A percentile compares a stretch with the other conserved stretches of the same genome.
These are phyloP conservation scores for Penicillium sp. DNA, from an alignment of 2,329 filamentous ascomycete genomes.

Conservation along the genomic window DNA sequence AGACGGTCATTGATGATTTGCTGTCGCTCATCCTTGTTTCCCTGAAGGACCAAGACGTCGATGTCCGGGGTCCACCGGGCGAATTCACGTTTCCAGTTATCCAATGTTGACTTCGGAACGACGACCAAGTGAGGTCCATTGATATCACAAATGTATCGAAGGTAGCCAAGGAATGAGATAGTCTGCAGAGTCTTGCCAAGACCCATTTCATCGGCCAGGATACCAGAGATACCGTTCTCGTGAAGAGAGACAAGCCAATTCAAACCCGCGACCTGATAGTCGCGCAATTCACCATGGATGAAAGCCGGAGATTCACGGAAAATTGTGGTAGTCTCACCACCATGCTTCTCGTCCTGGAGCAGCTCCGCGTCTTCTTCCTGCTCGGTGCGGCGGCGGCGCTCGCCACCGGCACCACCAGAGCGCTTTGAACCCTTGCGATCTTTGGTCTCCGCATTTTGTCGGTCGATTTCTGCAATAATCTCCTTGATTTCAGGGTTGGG, in stretches of 20 bases:
- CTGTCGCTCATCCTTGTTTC: slow-evolving; percentile 90
- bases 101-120: slow-evolving; percentile 94
- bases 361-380: slow-evolving; percentile 96
- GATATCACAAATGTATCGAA: slow-evolving; percentile 87
- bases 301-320: slow-evolving; percentile 94
- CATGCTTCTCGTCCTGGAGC: slow-evolving; percentile 81
- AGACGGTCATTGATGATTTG: slow-evolving; percentile 85
- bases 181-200: slow-evolving; percentile 97
- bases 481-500: slow-evolving; percentile 93
- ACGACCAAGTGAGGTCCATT: slow-evolving; percentile 87
- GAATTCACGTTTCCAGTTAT: slow-evolving; percentile 98
- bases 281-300: slow-evolving; percentile 85
- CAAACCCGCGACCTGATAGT: slow-evolving; percentile 92
- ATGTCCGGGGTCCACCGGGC: slow-evolving; percentile 92
- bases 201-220: slow-evolving; percentile 98
- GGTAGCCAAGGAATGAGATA: slow-evolving; percentile 92
- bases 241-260: slow-evolving; percentile 98
- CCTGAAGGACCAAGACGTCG: slow-evolving; percentile 89
- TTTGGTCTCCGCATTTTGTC: slow-evolving; percentile 75
- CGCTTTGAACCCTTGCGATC: slow-evolving; percentile 74
- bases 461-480: slow-evolving; percentile 91
- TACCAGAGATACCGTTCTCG: slow-evolving; percentile 98
- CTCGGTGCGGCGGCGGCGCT: slow-evolving; percentile 83
- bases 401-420: slow-evolving; percentile 79
- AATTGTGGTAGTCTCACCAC: slow-evolving; percentile 80